These are phyloP conservation scores for Domatiomyces catenatus DNA, from an alignment of 2,329 filamentous ascomycete genomes.

Conservation along the genomic window DNA sequence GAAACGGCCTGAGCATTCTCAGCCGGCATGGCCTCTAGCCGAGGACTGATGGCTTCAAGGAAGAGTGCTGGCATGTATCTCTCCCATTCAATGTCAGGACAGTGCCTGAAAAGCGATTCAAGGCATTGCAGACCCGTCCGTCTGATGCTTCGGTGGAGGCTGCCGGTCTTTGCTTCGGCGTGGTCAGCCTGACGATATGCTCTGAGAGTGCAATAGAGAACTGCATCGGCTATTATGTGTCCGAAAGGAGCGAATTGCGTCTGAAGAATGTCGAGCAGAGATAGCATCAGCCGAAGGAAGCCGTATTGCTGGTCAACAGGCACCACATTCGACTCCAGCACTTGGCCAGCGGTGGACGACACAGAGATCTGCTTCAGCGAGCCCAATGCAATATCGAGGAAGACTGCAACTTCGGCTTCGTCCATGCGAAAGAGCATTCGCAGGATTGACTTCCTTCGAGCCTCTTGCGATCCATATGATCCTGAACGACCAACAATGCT, in stretches of 20 bases:
- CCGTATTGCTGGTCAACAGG: conserved; percentile 69
- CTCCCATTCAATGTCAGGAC: conserved; percentile 54
- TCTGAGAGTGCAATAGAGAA: conserved; percentile 66
- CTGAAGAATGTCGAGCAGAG: conserved; percentile 73
- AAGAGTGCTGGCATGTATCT: conserved; percentile 57
- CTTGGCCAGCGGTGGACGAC: background rate
- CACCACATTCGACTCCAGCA: conserved; percentile 37
- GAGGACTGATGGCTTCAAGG: conserved; percentile 58
- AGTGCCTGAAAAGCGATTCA: conserved; percentile 60
- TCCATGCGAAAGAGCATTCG: conserved; percentile 65
- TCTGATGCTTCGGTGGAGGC: conserved; percentile 32
- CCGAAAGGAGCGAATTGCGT: conserved; percentile 55
- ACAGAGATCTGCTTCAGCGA: conserved; percentile 48
- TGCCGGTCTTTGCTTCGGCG: conserved; percentile 20
- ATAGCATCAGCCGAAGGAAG: conserved; percentile 60
- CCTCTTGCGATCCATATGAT: conserved; percentile 61
- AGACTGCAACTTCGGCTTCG: conserved; percentile 58
- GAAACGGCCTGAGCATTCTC: conserved; percentile 88
- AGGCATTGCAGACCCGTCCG: conserved; percentile 63
- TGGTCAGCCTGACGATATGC: conserved; percentile 31
- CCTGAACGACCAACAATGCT: conserved; percentile 72
- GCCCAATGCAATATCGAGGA: conserved; percentile 68
- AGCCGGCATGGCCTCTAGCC: conserved; percentile 59
- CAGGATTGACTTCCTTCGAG: conserved; percentile 57
- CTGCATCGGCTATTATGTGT: conserved; percentile 53